Evolutionary conservation across 2,329 filamentous ascomycete genomes (phyloP).

Genomic region (Knufia petricola): DNA sequence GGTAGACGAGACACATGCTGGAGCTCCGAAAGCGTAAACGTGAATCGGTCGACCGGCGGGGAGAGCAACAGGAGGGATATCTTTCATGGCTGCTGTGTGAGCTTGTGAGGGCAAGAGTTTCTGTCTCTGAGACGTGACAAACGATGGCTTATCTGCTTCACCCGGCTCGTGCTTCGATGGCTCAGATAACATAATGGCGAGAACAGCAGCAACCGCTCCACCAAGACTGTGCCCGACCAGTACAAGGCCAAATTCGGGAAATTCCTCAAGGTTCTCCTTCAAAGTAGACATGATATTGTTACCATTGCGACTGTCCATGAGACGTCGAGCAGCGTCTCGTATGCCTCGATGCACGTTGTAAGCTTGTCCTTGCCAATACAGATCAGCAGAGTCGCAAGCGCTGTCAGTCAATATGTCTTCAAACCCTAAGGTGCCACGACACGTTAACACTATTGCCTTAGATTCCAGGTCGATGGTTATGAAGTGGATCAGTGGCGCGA

Average conservation of each 20-base stretch:
- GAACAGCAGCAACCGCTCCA: slow-evolving; percentile 58
- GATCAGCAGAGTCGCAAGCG: slow-evolving; percentile 62
- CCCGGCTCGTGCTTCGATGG: slow-evolving; percentile 26
- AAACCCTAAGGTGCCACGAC: slow-evolving; percentile 62
- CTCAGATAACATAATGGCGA: slow-evolving; percentile 62
- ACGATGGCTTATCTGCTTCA: slow-evolving; percentile 42
- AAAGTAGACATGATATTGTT: slow-evolving; percentile 58
- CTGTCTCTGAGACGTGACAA: slow-evolving; percentile 50
- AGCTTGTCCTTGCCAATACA: slow-evolving; percentile 52
- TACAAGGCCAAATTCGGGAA: slow-evolving; percentile 60
- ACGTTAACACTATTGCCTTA: slow-evolving; percentile 62
- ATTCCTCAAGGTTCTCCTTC: slow-evolving; percentile 55
- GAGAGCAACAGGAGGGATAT: slow-evolving; percentile 37
- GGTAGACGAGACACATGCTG: slow-evolving; percentile 60
- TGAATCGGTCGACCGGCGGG: slow-evolving; percentile 63
- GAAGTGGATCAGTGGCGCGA: slow-evolving; percentile 60
- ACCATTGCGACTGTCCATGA: slow-evolving; percentile 55
- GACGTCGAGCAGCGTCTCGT: slow-evolving; percentile 58
- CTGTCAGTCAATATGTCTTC: slow-evolving; percentile 65
- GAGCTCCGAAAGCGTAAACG: slow-evolving; percentile 69
- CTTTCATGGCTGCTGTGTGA: slow-evolving; percentile 29
- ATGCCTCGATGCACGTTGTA: slow-evolving; percentile 69
- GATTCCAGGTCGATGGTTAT: slow-evolving; percentile 62
- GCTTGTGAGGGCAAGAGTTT: slow-evolving; percentile 25
- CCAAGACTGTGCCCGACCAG: slow-evolving; percentile 61